Base-by-base conservation (phyloP, 306 rosid genomes). In the Cercis canadensis region DNA sequence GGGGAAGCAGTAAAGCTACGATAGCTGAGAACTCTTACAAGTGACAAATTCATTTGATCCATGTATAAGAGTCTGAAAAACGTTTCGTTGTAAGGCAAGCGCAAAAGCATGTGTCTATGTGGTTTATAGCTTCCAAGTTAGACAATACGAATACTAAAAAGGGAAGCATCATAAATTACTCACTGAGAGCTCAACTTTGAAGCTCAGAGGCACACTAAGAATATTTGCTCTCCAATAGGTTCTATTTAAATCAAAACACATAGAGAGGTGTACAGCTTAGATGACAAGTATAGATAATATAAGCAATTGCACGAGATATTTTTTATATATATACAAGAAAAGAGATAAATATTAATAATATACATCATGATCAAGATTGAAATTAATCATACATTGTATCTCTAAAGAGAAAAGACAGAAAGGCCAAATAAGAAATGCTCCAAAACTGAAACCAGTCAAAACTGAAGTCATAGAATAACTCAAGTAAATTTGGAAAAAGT, bases 41-140 rank as follows among this genome's bases (percentile, higher is more conserved):
- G 29, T 24, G 29, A 24, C 1, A 24, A 57, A n/a, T n/a, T n/a
- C n/a, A n/a, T n/a, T n/a, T n/a, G n/a, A n/a, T n/a, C n/a, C n/a
- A n/a, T n/a, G n/a, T n/a, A n/a, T n/a, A n/a, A n/a, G 45, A 21
- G 62, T 34, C 21, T 16, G 36, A 36, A 36, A 58, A 12, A n/a
- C n/a, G n/a, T n/a, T n/a, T n/a, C n/a, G n/a, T 74, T 44, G 41
- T 57, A 64, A 44, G 50, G 46, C 46, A 77, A 34, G 46, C 55
- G 39, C 16, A 56, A 66, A 31, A 24, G 39, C 33, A 60, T 51
- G 29, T 18, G 50, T 18, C 24, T 16, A 40, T 16, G 49, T 54
- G 45, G 45, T 62, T 69, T 61, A 39, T 11, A 45, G 8, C 24
- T 54, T 24, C 32, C 41, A 34, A 54, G 56, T 32, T 52, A 52